phyloP scores from a whole-genome alignment of 2,329 filamentous ascomycete genomes.

The Xylariomycetidae sp. region DNA sequence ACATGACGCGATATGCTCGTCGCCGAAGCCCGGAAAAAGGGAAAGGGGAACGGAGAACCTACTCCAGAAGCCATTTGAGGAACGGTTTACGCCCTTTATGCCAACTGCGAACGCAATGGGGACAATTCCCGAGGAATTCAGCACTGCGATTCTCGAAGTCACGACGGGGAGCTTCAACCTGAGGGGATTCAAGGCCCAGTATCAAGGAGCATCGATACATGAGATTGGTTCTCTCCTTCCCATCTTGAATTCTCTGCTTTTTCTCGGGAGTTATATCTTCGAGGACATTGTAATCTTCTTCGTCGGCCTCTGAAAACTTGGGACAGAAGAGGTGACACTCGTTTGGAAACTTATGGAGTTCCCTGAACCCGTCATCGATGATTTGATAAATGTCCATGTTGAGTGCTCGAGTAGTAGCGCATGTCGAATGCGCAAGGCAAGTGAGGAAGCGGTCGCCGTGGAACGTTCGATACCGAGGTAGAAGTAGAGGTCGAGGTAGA shows the following conservation, averaged over 20 bases:
- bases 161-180: slow-evolving; percentile 54
- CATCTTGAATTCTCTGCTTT: slow-evolving; percentile 48
- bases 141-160: slow-evolving; percentile 57
- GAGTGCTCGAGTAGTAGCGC: too few relatives aligned
- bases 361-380: too few relatives aligned
- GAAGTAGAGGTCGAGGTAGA: too few relatives aligned
- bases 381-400: too few relatives aligned
- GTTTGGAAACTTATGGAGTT: slow-evolving; percentile 15
- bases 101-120: slow-evolving; percentile 69
- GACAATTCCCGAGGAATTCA: slow-evolving; percentile 56
- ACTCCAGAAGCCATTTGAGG: slow-evolving; percentile 57
- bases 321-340: slow-evolving; percentile 65
- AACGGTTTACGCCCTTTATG: slow-evolving; percentile 63
- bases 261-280: slow-evolving; percentile 49
- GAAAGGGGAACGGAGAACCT: slow-evolving; percentile 6
- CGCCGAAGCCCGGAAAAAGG: slow-evolving; percentile 15
- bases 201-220: slow-evolving; percentile 66
- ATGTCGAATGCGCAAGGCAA: too few relatives aligned
- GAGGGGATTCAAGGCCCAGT: slow-evolving; percentile 60
- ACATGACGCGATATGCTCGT: background rate
- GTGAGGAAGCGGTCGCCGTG: too few relatives aligned
- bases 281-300: slow-evolving; percentile 61
- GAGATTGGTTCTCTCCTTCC: slow-evolving; percentile 51
- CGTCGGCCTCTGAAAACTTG: slow-evolving; percentile 57
- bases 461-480: too few relatives aligned